Evolutionary conservation across 2,329 filamentous ascomycete genomes (phyloP), one percentile per base, ranked within the genome.

Genomic region (Stachybotrys echinatus): DNA sequence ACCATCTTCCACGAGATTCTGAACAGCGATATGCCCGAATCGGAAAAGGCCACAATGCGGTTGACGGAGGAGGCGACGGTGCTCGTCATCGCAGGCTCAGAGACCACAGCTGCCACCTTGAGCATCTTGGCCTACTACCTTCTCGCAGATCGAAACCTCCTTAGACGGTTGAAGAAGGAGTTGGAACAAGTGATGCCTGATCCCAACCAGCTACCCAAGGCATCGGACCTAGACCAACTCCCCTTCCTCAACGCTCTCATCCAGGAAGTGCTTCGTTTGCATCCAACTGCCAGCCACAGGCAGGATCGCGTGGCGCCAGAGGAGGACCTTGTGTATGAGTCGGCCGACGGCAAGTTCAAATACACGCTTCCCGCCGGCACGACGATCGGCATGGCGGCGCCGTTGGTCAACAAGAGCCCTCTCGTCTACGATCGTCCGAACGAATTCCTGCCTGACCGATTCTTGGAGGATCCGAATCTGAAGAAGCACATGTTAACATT

Each of bases 191-290:
- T 50, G 1, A 55, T 54, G 42, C 49, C 49, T 3, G 49, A 54
- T n/a, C 42, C 45, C 3, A 47, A 42, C 5, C 31, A 54, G 21
- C 52, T 42, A 7, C 49, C 51, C 6, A 47, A 54, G 40, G 65
- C 56, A 50, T 38, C 45, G 10, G 55, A 60, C 6, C 53, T 71
- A 12, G 63, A 68, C 46, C 52, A 57, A 27, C 49, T 73, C 2
- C 64, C 66, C 0, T 72, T 67, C 46, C 61, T 77, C 4, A 64
- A 66, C 4, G 71, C 69, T 1, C 54, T 68, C 12, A 63, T 73
- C 8, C 58, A 61, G 31, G 71, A 74, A 52, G 56, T 65, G 0
- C 52, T 75, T 7, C 68, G 74, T 4, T 48, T 76, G 3, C 68
- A 69, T 17, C 72, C 70, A 8, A 70, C 67, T 1, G 64, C 69